Evolutionary conservation across 2,329 filamentous ascomycete genomes (phyloP), one percentile per base, ranked within the genome.

Genomic region (Claviceps sp.): DNA sequence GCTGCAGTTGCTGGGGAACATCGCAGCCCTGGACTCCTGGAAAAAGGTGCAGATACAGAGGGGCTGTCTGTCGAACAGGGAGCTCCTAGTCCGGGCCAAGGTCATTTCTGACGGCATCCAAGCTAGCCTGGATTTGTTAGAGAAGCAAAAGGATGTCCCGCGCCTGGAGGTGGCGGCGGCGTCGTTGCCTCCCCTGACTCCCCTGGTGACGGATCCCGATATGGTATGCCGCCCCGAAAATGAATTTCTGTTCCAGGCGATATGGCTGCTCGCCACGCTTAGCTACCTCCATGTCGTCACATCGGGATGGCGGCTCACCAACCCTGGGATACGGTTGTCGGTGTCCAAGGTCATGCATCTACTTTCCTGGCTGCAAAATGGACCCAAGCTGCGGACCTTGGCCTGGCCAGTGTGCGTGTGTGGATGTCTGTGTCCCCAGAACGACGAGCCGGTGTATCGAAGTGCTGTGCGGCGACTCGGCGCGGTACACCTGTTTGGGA

Each of bases 11-110:
- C 70, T 84, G 44, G 74, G 72, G 13, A 71, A 78, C 20, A 73
- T 79, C 46, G 68, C 78, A 14, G 61, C 69, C 0, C 67, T 84
- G 6, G 71, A 78, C 49, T 68, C 72, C 1, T 80, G 75, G 73
- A 83, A 81, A 63, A 72, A 72, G 56, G 63, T 71, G 22, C 69
- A 69, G 54, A 70, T 67, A 47, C 60, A 61, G 46, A 57, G 61
- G 4, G 72, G 73, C 4, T 68, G 66, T 0, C 64, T 80, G 1
- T 73, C 73, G 11, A 63, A 70, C 50, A 59, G 62, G 3, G 69
- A 77, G 51, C 66, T 80, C 5, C 64, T 76, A 9, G 59, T 62
- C 4, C 72, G 74, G 16, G 74, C 71, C 2, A 62, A 65, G 8
- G 54, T 63, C 4, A 70, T 78, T 42, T 65, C 71, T 37, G 61